Conservation (phyloP, 495 filamentous ascomycete genomes). For the Daldinia grandis region DNA sequence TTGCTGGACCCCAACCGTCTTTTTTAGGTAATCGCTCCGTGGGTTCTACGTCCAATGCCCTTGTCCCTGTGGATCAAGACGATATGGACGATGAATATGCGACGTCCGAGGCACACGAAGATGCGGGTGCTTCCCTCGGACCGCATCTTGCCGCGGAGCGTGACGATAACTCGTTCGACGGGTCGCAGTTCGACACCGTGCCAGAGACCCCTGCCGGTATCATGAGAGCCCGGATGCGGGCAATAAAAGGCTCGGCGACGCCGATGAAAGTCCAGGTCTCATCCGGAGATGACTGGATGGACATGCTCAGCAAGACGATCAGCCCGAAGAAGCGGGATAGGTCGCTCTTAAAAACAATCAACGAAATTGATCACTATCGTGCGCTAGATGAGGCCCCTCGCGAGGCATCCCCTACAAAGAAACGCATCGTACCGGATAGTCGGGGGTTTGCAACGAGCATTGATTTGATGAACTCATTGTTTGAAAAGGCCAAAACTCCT, state of each 20-base stretch:
- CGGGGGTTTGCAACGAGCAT: constrained; percentile 79
- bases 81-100: constrained; percentile 75
- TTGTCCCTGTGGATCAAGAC: constrained; percentile 69
- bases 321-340: constrained; percentile 90
- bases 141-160: constrained; percentile 74
- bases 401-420: constrained; percentile 44
- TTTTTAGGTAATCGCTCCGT: constrained; percentile 91
- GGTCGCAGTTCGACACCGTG: constrained; percentile 49
- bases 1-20: constrained; percentile 66
- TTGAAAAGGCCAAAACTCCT: constrained; percentile 66
- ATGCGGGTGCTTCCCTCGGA: constrained; percentile 76
- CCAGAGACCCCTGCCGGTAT: constrained; percentile 61
- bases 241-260: constrained; percentile 64
- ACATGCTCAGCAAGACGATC: constrained; percentile 89
- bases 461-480: constrained; percentile 91
- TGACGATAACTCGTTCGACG: constrained; percentile 53
- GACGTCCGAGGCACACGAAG: constrained; percentile 74
- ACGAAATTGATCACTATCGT: constrained; percentile 50
- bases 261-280: constrained; percentile 67
- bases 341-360: constrained; percentile 57
- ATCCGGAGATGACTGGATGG: constrained; percentile 78
- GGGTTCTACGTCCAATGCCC: constrained; percentile 77
- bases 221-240: constrained; percentile 63
- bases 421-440: constrained; percentile 54
- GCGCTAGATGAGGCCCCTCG: constrained; percentile 41